Evolutionary conservation across 352 stramenopile species (phyloP).

Genomic region (Phytophthora vignae): DNA sequence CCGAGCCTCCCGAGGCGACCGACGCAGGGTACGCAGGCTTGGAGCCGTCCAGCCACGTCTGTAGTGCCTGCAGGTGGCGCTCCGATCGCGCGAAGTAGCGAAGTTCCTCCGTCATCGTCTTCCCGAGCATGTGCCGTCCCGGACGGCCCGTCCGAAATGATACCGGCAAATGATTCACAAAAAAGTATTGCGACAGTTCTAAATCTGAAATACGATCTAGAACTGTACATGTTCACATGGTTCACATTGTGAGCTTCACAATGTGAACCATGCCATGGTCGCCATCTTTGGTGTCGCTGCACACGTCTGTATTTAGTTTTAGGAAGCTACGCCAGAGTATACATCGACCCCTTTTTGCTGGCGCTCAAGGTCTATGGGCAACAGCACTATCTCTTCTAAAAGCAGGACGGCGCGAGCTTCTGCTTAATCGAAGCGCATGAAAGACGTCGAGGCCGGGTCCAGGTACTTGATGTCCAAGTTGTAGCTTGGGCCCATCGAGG

Average conservation of each 20-base stretch:
- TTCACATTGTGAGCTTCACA: too few relatives aligned
- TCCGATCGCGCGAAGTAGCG: slow-evolving; percentile 81
- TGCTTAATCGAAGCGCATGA: slow-evolving; percentile 87
- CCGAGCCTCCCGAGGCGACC: slow-evolving; percentile 28
- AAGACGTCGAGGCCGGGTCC: slow-evolving; percentile 82
- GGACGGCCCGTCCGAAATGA: too few relatives aligned
- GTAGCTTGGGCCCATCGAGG: slow-evolving; percentile 85
- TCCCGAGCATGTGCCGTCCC: slow-evolving; percentile 49
- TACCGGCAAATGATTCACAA: too few relatives aligned
- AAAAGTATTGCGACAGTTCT: too few relatives aligned
- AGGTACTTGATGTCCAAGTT: slow-evolving; percentile 86
- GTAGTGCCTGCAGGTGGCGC: slow-evolving; percentile 70
- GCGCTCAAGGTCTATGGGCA: slow-evolving; percentile 15
- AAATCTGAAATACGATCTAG: too few relatives aligned
- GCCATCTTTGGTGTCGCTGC: too few relatives aligned
- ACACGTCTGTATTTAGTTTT: too few relatives aligned
- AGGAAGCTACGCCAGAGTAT: too few relatives aligned
- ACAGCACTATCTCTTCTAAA: slow-evolving; percentile 35
- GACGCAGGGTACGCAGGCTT: slow-evolving; percentile 34
- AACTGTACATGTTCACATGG: too few relatives aligned
- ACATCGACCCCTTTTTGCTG: slow-evolving; percentile 25
- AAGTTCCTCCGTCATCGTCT: slow-evolving; percentile 74
- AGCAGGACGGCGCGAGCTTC: slow-evolving; percentile 15
- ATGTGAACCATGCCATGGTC: too few relatives aligned
- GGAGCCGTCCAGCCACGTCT: slow-evolving; percentile 64